These are phyloP conservation scores for Cymbopogon flexuosus DNA, from an alignment of 202 grass and related monocot genomes.

Conservation along the genomic window DNA sequence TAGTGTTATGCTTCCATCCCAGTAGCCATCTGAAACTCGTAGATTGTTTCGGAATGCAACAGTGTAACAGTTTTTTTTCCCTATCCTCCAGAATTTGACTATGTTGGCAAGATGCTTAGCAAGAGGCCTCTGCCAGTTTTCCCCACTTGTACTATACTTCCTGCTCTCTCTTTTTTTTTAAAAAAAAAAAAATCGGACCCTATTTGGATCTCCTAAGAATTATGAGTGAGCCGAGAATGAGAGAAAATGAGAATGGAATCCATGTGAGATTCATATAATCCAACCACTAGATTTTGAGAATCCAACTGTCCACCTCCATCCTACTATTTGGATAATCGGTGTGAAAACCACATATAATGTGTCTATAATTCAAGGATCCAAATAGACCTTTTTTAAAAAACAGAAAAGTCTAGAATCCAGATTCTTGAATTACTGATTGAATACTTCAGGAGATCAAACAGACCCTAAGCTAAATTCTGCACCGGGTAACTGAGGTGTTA, in stretches of 20 bases:
- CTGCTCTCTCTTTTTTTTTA: background rate
- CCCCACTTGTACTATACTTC: background rate
- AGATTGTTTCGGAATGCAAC: background rate
- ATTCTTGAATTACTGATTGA: background rate
- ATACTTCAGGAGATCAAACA: background rate
- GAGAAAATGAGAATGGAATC: background rate
- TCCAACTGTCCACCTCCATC: background rate
- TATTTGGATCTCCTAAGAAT: background rate
- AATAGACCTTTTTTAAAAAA: no score
- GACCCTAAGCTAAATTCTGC: background rate
- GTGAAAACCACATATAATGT: background rate
- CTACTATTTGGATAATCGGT: background rate
- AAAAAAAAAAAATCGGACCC: no score
- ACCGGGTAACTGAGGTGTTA: no score
- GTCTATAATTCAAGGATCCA: background rate
- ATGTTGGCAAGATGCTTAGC: background rate
- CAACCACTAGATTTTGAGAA: background rate
- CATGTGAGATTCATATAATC: no score
- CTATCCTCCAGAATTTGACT: background rate
- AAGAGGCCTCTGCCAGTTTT: background rate
- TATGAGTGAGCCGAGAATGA: background rate
- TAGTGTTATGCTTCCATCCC: background rate
- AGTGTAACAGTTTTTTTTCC: background rate
- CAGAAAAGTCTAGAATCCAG: background rate
- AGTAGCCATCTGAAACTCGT: constrained; percentile 4